Conservation (phyloP, 768 basidiomycete species). For the Leccinellum albellum region DNA sequence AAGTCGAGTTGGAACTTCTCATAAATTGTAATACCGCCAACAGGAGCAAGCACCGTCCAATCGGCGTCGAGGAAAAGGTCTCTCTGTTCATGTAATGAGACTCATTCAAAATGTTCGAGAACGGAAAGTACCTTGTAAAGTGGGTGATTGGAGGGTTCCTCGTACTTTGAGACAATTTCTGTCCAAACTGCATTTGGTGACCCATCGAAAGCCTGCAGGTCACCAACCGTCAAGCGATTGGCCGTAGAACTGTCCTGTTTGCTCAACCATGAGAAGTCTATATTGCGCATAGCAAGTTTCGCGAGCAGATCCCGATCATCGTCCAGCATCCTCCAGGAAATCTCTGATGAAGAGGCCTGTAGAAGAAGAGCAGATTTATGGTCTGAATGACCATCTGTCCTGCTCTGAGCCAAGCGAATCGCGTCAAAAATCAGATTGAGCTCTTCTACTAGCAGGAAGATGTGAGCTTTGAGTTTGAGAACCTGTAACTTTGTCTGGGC, state of each 20-base stretch:
- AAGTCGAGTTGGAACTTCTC: constrained; percentile 76
- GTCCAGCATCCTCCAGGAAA: constrained; percentile 91
- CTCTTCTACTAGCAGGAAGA: constrained; percentile 69
- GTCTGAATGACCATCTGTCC: constrained; percentile 58
- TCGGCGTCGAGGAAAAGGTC: constrained; percentile 72
- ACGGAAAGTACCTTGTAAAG: constrained; percentile 55
- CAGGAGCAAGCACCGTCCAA: constrained; percentile 84
- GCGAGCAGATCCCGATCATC: constrained; percentile 67
- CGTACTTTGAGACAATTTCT: constrained; percentile 80
- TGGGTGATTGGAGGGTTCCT: constrained; percentile 66
- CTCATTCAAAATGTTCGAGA: neutral
- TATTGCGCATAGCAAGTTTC: constrained; percentile 79
- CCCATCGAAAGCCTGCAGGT: constrained; percentile 84
- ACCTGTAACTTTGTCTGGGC: constrained; percentile 50
- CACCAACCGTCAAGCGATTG: constrained; percentile 68
- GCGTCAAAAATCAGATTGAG: constrained; percentile 84
- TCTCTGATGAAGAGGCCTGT: constrained; percentile 77
- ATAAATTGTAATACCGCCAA: constrained; percentile 90
- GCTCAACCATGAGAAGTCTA: constrained; percentile 78
- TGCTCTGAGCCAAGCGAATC: constrained; percentile 78
- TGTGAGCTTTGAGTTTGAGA: constrained; percentile 68
- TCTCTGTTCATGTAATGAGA: constrained; percentile 38
- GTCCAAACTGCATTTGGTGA: constrained; percentile 78
- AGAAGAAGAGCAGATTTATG: constrained; percentile 79
- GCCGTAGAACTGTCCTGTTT: constrained; percentile 85